Base-by-base conservation (phyloP, 78 protist genomes). In the Capsaspora owczarzaki region DNA sequence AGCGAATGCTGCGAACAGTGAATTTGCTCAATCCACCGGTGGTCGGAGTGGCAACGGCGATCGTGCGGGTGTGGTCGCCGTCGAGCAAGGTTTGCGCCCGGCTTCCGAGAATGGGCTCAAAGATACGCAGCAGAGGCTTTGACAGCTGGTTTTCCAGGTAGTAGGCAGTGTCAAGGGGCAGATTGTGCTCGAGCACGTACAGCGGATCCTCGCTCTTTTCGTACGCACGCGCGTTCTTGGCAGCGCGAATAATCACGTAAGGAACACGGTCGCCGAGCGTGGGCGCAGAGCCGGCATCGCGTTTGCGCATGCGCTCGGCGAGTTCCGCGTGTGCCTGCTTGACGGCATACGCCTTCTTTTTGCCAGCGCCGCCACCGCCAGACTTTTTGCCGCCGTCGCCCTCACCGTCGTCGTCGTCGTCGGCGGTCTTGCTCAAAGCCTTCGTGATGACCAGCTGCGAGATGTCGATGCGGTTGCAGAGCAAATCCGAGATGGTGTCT, bases 191-290 rank as follows among this genome's bases (percentile, higher is more conserved):
- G 60, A 99, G 85, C 25, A 92, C 99, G 68, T 87, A 98, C 25
- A 98, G 82, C 41, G 99, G 99, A 84, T 99, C 99, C 81, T 99
- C 99, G 0, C 96, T 87, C 79, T 90, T 92, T 60, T 99, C 99
- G 53, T 74, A 95, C 22, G 93, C 95, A 29, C 91, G 91, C 29
- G 98, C 96, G 38, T 74, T 84, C 69, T 72, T 66, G 31, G 49
- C 37, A 4, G 38, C 70, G 72, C 89, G 91, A 77, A 95, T 85
- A 46, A 99, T 88, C 14, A 99, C 99, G 80, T 96, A 99, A 22
- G 99, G 97, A 33, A 99, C 96, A 51, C 99, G 96, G 82, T 98
- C 99, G 38, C 99, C 99, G 42, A 99, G 71, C 29, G 47, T 43
- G 20, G 99, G 99, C 0, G 99, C 99, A 2, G 88, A 69, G 38